phyloP scores from a whole-genome alignment of 129 eudicot species.

The Flaveria ramosissima region DNA sequence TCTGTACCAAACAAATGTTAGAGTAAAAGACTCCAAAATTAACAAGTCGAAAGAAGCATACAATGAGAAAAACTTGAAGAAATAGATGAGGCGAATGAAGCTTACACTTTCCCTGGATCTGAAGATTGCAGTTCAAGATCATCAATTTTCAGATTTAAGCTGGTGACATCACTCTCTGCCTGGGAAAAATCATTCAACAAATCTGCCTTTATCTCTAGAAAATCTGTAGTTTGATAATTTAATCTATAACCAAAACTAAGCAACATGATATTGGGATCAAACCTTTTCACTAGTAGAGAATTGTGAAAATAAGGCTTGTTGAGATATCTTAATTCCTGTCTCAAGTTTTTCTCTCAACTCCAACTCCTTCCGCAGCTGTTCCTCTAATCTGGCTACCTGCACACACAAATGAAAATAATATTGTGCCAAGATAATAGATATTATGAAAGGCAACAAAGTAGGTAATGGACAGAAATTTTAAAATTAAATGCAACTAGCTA shows the following conservation, averaged over 20 bases:
- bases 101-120: constrained; percentile 49
- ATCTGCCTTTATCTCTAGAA: constrained; percentile 49
- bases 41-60: background rate
- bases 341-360: constrained; percentile 71
- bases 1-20: constrained; percentile 47
- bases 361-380: constrained; percentile 66
- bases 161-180: constrained; percentile 51
- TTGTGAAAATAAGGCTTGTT: constrained; percentile 37
- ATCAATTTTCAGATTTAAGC: constrained; percentile 48
- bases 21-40: background rate
- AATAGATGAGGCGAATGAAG: background rate
- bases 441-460: background rate
- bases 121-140: constrained; percentile 41
- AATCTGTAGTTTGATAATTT: constrained; percentile 34
- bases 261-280: background rate
- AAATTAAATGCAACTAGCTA: too few relatives aligned
- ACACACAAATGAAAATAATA: constrained; percentile 15
- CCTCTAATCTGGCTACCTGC: constrained; percentile 73
- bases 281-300: constrained; percentile 60
- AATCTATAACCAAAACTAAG: constrained; percentile 27
- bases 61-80: background rate
- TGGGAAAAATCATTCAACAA: constrained; percentile 51
- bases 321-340: constrained; percentile 52
- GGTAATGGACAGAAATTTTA: too few relatives aligned
- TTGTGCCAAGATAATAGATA: constrained; percentile 11